Conservation (phyloP, 139 green algal genomes). For the Pedinophyceae sp. region DNA sequence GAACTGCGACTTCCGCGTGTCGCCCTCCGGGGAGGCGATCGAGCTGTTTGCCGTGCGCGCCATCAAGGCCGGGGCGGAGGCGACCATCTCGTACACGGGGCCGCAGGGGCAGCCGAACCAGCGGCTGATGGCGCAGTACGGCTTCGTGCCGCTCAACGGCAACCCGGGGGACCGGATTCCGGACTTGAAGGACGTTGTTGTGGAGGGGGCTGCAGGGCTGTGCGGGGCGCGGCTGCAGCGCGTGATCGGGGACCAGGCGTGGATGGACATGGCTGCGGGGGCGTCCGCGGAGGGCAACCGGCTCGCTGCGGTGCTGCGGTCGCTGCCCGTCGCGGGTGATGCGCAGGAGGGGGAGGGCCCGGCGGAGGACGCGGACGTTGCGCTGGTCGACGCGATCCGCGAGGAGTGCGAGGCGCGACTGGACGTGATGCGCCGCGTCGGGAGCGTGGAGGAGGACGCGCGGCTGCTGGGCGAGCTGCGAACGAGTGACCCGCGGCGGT, state of each 20-base stretch:
- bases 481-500: no score
- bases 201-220: no score
- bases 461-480: neutral
- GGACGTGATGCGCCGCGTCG: no score
- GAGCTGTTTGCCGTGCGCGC: constrained; percentile 28
- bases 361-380: neutral
- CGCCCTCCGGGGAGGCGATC: neutral
- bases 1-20: constrained; percentile 28
- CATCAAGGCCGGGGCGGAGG: constrained; percentile 17
- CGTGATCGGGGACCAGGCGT: neutral
- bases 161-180: constrained; percentile 30
- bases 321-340: neutral
- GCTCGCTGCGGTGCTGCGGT: neutral
- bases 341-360: neutral
- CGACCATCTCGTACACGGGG: constrained; percentile 42
- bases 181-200: no score
- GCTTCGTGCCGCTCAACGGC: constrained; percentile 24
- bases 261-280: neutral
- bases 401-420: no score
- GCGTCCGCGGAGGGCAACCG: no score
- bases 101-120: constrained; percentile 19
- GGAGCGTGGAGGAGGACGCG: neutral
- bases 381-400: neutral
- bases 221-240: neutral
- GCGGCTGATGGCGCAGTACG: constrained; percentile 35